A percentile compares a stretch with the other conserved stretches of the same genome.
phyloP scores from a whole-genome alignment of 2,329 filamentous ascomycete species.

The Fusarium sp. region DNA sequence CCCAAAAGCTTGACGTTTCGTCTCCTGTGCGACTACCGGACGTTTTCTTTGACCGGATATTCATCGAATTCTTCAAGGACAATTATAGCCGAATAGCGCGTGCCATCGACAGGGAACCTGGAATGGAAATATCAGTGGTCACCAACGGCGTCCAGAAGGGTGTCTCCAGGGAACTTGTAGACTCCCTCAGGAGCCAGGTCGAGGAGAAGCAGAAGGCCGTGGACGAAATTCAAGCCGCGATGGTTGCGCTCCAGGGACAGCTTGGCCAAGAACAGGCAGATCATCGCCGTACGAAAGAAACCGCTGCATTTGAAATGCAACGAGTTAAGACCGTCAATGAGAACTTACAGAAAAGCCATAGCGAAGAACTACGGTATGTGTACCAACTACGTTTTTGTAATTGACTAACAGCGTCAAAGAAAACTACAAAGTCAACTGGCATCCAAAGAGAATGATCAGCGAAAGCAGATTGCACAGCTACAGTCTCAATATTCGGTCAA shows the following conservation, averaged over 20 bases:
- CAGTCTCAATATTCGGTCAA: conserved; percentile 47
- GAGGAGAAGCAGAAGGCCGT: conserved; percentile 73
- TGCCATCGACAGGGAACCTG: conserved; percentile 91
- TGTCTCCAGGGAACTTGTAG: conserved; percentile 92
- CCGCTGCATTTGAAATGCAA: conserved; percentile 54
- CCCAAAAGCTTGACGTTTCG: conserved; percentile 70
- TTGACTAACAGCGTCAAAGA: conserved; percentile 42
- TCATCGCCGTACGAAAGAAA: conserved; percentile 72
- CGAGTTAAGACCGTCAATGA: conserved; percentile 74
- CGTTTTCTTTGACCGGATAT: conserved; percentile 85
- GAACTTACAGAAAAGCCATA: conserved; percentile 75
- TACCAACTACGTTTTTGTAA: neutral
- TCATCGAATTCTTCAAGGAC: conserved; percentile 95
- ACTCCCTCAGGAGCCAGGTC: conserved; percentile 81
- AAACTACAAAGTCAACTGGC: conserved; percentile 48
- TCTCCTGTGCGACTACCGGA: conserved; percentile 70
- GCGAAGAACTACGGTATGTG: conserved; percentile 69
- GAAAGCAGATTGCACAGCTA: conserved; percentile 45
- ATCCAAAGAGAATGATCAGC: conserved; percentile 47
- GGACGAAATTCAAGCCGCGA: conserved; percentile 58
- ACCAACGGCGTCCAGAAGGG: conserved; percentile 86
- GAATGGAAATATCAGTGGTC: conserved; percentile 83
- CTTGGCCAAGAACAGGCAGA: conserved; percentile 79
- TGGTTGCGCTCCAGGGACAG: conserved; percentile 61
- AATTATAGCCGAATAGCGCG: conserved; percentile 88